Evolutionary conservation across 2,329 filamentous ascomycete genomes (phyloP), one percentile per base, ranked within the genome.

Genomic region (Fusarium ambrosium): DNA sequence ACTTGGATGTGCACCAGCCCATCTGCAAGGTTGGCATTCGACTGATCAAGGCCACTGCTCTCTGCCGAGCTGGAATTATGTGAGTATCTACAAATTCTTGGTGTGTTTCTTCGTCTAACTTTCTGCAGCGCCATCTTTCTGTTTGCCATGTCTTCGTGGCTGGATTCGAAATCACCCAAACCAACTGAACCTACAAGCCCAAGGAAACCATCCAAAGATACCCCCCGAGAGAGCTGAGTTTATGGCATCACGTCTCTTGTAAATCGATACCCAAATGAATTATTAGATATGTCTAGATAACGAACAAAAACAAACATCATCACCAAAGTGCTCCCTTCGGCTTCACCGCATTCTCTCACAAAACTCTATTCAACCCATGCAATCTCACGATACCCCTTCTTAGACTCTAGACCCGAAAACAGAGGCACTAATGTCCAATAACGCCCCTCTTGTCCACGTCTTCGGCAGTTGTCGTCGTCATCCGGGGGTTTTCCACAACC

Each of bases 1-100:
- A 70, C 18, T 14, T 74, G 48, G 66, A 62, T n/a, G 66, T 73
- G 69, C 22, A 68, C 22, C 69, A 73, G 11, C 72, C 72, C 13
- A 70, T 74, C 18, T 74, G 72, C 60, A 70, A 70, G 18, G 62
- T 75, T 9, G 72, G 72, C 18, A 62, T 74, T 2, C 69, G 72
- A 3, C 59, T 74, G 6, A 75, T 74, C 14, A 74, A 74, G 43
- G 72, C 72, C 0, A 75, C 72, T 34, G 72, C 72, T 14, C n/a
- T 74, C 1, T 74, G 66, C 16, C 65, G 72, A 45, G 72, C 69
- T 32, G 72, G 62, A 39, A 73, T 75, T 27, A 64, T 74, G 72
- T 75, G 45, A 18, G 72, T 64, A 22, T 5, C 20, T 8, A 34
- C 3, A 10, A 16, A 10, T 5, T 13, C 1, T 8, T 3, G 1